Evolutionary conservation across 1,284 basidiomycete species (phyloP).

Genomic region (Mrakiaceae sp.): DNA sequence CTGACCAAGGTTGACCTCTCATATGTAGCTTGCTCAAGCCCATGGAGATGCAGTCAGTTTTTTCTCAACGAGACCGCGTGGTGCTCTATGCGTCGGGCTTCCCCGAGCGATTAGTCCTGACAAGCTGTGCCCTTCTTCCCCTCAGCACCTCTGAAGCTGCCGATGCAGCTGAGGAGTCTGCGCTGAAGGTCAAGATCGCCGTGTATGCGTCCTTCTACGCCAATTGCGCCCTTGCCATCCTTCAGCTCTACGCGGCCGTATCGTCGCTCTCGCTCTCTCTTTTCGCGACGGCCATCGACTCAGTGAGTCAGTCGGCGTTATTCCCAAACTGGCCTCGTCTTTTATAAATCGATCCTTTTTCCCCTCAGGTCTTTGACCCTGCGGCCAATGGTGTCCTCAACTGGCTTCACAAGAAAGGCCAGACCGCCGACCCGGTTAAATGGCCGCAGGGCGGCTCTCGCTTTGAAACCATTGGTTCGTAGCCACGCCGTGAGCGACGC

Average conservation of each 20-base stretch:
- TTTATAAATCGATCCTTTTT: neutral
- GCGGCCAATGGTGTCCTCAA: slow-evolving; percentile 62
- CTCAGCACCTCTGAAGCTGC: slow-evolving; percentile 22
- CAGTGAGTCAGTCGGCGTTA: neutral
- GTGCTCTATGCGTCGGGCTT: too few relatives aligned
- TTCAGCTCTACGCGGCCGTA: slow-evolving; percentile 61
- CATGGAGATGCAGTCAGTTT: slow-evolving; percentile 55
- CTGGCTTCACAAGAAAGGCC: slow-evolving; percentile 57
- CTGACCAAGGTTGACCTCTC: slow-evolving; percentile 38
- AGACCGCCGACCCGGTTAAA: slow-evolving; percentile 43
- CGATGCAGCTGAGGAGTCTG: slow-evolving; percentile 25
- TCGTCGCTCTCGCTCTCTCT: slow-evolving; percentile 75
- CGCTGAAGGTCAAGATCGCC: slow-evolving; percentile 69
- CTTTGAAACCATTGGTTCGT: slow-evolving; percentile 58
- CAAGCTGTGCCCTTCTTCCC: too few relatives aligned
- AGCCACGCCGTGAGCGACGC: neutral
- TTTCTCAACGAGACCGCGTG: neutral
- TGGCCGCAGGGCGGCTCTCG: slow-evolving; percentile 89
- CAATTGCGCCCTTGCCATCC: slow-evolving; percentile 52
- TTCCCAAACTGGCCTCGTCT: neutral
- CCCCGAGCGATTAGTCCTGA: too few relatives aligned
- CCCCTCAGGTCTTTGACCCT: slow-evolving; percentile 3
- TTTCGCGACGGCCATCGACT: slow-evolving; percentile 43
- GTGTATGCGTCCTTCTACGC: slow-evolving; percentile 67
- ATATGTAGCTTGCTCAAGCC: slow-evolving; percentile 75